Evolutionary conservation across 2,329 filamentous ascomycete genomes (phyloP), one percentile per base, ranked within the genome.

Genomic region (Cercospora sp.): DNA sequence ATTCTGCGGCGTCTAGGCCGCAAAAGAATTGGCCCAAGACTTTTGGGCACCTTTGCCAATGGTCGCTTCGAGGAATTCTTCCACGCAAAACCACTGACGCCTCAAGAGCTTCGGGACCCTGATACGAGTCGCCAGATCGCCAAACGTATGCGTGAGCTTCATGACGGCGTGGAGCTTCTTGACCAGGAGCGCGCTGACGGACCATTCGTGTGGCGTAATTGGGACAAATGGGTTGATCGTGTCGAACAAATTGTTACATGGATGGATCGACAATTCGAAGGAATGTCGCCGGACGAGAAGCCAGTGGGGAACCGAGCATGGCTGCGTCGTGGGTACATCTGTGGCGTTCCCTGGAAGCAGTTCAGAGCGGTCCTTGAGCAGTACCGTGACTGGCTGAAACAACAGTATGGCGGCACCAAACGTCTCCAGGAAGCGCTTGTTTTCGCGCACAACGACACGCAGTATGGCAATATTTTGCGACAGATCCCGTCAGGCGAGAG

Each of bases 401-500:
- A 86, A 45, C 86, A 88, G 74, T 95, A 94, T 78, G 91, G 90
- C 45, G 89, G 89, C 1, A 77, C 83, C 4, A 81, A 87, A 36
- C 87, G 86, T 60, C 84, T 98, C 65, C 90, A 90, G 63, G 86
- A 91, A 58, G 86, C 88, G 64, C 86, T 99, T 10, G 89, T 97
- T 0, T 99, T 99, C 84, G 92, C 93, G n/a, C 95, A 99, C 79
- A 97, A 97, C 75, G 95, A 99, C 85, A 97, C 95, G 4, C 95
- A 99, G 89, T 98, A 99, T 76, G 95, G 95, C 71, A 99, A 99
- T 78, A 95, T 99, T 70, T 88, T 99, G 60, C 92, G 94, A 42
- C 82, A 90, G 78, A 87, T 92, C 72, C 88, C 88, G 2, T 82
- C 82, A 45, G 85, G 84, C 60, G 90, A 93, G 74, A 97, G 94